Evolutionary conservation across 495 filamentous ascomycete genomes (phyloP), one percentile per base, ranked within the genome.

Genomic region (Gamarada debralockiae): DNA sequence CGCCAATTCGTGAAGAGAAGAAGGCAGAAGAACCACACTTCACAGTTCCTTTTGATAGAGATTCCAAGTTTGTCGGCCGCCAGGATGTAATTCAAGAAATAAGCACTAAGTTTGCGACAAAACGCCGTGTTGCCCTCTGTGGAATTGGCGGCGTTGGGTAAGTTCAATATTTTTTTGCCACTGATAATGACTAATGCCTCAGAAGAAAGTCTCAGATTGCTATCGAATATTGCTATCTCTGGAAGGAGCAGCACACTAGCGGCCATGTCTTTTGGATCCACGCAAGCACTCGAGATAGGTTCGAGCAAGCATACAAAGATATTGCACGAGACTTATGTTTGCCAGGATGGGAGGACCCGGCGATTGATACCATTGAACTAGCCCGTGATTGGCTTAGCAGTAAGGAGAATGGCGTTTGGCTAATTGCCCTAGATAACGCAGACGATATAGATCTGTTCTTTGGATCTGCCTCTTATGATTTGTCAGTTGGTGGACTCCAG

Each of bases 161-260:
- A 55, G 52, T 48, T 34, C n/a, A n/a, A n/a, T n/a, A n/a, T n/a
- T n/a, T n/a, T n/a, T n/a, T n/a, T n/a, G n/a, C 31, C 31, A 34
- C 31, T 8, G 31, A n/a, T 34, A 34, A n/a, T 34, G 8, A n/a
- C 31, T 34, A 34, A 34, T 34, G n/a, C 31, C 31, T 8, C 8
- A n/a, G n/a, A 45, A 78, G 72, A 17, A 81, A 81, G 65, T 73
- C 75, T 5, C 74, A 79, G 48, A 69, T 79, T 34, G 77, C 78
- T 1, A 70, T 82, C 40, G 71, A 75, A 50, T 74, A 73, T 51
- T 65, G 60, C 12, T 75, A 73, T 58, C 61, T 15, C 38, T 58
- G 51, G 63, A 71, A 21, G 39, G 39, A 12, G 43, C 55, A 18
- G 62, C 67, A 15, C 56, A 62, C 15, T 52, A 50, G 5, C 62